Percentiles rank a stretch among this genome's conserved stretches.
Evolutionary conservation across 2,329 filamentous ascomycete species (phyloP).

Genomic region (Blumeriella jaapii): DNA sequence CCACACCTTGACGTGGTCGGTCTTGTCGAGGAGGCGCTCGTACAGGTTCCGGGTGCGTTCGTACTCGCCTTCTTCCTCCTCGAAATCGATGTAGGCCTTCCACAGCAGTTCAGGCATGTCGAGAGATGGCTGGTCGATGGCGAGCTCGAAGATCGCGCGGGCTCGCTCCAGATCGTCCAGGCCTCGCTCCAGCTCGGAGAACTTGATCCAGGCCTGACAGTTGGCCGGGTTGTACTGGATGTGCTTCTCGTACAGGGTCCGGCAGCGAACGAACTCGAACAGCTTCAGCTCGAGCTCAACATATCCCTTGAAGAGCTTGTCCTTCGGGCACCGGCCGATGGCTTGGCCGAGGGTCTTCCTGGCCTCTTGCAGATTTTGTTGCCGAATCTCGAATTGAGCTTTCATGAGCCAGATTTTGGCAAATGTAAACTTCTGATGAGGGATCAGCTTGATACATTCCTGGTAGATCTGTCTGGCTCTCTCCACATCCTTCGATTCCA

Average conservation of each 20-base stretch:
- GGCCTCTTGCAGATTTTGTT: constrained; percentile 67
- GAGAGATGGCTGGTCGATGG: constrained; percentile 66
- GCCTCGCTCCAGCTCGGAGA: constrained; percentile 83
- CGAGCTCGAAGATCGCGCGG: constrained; percentile 85
- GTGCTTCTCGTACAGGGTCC: constrained; percentile 87
- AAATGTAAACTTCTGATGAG: constrained; percentile 95
- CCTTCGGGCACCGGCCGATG: constrained; percentile 91
- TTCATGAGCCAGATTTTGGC: constrained; percentile 93
- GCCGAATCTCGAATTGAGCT: constrained; percentile 85
- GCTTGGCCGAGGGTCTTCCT: constrained; percentile 83
- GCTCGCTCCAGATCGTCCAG: constrained; percentile 83
- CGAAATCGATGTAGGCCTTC: constrained; percentile 98
- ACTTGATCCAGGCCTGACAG: constrained; percentile 91
- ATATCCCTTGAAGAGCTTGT: constrained; percentile 89
- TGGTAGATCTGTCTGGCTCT: constrained; percentile 84
- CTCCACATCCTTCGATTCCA: constrained; percentile 65
- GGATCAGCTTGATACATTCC: constrained; percentile 76
- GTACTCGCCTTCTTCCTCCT: constrained; percentile 90
- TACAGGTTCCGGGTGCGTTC: constrained; percentile 72
- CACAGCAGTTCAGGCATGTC: constrained; percentile 97
- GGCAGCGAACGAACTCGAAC: constrained; percentile 86
- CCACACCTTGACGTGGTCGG: constrained; percentile 99
- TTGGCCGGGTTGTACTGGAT: constrained; percentile 87
- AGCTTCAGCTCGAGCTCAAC: constrained; percentile 86
- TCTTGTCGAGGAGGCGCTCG: constrained; percentile 84